Conservation (phyloP, 768 basidiomycete genomes). For the Panaeolus papilionaceus region DNA sequence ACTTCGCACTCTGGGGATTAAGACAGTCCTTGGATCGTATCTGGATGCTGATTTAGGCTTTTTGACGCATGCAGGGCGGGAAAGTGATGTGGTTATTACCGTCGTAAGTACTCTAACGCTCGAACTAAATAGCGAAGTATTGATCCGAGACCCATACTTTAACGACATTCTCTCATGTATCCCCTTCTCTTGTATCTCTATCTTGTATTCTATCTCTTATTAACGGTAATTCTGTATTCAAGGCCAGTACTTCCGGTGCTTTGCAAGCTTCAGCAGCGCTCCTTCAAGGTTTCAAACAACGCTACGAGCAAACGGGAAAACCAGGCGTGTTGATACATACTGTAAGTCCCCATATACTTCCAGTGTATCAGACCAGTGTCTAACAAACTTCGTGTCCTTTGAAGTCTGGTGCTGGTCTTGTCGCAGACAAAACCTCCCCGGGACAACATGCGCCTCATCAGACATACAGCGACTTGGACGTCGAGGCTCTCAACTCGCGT, state of each 20-base stretch:
- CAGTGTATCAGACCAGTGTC: too few species aligned
- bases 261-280: conserved; percentile 46
- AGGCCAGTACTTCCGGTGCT: conserved; percentile 42
- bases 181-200: too few species aligned
- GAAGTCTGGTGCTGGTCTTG: not conserved
- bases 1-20: conserved; percentile 43
- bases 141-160: too few species aligned
- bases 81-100: conserved; percentile 47
- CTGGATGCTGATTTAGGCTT: conserved; percentile 37
- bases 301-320: conserved; percentile 43
- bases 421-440: too few species aligned
- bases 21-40: conserved; percentile 50
- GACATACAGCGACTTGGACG: not conserved
- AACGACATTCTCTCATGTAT: too few species aligned
- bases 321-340: conserved; percentile 59
- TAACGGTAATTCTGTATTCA: too few species aligned
- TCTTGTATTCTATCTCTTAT: too few species aligned
- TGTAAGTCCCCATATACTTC: conserved; percentile 37
- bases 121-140: not conserved
- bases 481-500: not conserved
- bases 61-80: conserved; percentile 45
- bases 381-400: not conserved
- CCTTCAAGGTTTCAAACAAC: conserved; percentile 53
- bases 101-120: conserved; percentile 30
- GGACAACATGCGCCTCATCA: not conserved